These are phyloP conservation scores for Suhomyces kilbournensis DNA, from an alignment of 805 yeast genomes.

Conservation along the genomic window DNA sequence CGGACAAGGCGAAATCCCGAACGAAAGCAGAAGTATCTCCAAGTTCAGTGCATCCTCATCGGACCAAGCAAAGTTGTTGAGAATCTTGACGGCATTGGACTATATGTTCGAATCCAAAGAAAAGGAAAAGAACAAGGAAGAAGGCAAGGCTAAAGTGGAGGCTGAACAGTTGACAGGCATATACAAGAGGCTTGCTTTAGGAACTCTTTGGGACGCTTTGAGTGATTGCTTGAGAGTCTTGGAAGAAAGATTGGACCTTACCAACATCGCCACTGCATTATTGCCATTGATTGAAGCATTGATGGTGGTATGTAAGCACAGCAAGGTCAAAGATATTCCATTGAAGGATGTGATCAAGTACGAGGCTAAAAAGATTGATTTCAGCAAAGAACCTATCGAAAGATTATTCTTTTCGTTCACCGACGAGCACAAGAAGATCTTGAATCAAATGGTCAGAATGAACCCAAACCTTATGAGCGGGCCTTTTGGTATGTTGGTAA, in stretches of 20 bases:
- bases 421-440: conserved; percentile 78
- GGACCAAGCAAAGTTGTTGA: conserved; percentile 82
- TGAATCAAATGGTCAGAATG: conserved; percentile 87
- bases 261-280: conserved; percentile 66
- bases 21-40: conserved; percentile 53
- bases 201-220: conserved; percentile 80
- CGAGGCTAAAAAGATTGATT: conserved; percentile 63
- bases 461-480: conserved; percentile 95
- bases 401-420: conserved; percentile 81
- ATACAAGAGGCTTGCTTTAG: conserved; percentile 68
- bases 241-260: conserved; percentile 54
- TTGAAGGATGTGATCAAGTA: conserved; percentile 54
- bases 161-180: conserved; percentile 48
- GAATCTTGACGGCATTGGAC: conserved; percentile 85
- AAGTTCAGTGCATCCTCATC: conserved; percentile 78
- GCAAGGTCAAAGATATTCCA: conserved; percentile 57
- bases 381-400: conserved; percentile 72
- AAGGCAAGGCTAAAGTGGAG: conserved; percentile 8
- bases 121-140: conserved; percentile 16
- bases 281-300: conserved; percentile 86
- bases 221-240: conserved; percentile 66
- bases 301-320: conserved; percentile 94
- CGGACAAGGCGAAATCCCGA: conserved; percentile 19
- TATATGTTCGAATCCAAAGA: conserved; percentile 59
- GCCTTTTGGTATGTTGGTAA: conserved; percentile 83